phyloP scores from a whole-genome alignment of 345 rosid genomes.

The Punica granatum region DNA sequence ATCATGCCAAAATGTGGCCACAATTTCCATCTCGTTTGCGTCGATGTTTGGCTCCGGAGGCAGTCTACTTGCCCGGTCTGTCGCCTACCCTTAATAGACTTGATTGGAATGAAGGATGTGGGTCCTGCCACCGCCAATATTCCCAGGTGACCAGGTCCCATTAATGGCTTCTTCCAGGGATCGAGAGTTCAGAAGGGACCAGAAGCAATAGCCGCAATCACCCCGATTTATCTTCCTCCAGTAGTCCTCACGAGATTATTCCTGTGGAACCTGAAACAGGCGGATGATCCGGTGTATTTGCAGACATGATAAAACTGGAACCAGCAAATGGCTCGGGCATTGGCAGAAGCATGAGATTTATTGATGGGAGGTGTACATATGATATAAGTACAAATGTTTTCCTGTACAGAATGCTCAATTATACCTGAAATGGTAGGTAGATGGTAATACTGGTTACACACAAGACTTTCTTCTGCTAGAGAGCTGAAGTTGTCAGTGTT shows the following conservation, averaged over 20 bases:
- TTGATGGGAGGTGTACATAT: not conserved
- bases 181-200: not conserved
- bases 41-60: slow-evolving; percentile 60
- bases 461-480: too few species aligned
- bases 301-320: not conserved
- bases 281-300: not conserved
- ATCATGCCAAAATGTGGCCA: slow-evolving; percentile 71
- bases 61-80: slow-evolving; percentile 68
- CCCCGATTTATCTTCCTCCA: not conserved
- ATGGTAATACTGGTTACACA: too few species aligned
- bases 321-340: not conserved
- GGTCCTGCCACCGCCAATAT: not conserved
- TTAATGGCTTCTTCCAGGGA: not conserved
- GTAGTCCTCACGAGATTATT: not conserved
- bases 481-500: too few species aligned
- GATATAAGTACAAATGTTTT: not conserved
- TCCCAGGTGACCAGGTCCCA: not conserved
- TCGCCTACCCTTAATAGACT: slow-evolving; percentile 39
- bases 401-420: not conserved
- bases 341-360: not conserved
- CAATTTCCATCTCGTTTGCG: slow-evolving; percentile 59
- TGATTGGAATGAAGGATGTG: slow-evolving; percentile 1
- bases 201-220: not conserved
- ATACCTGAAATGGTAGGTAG: too few species aligned
- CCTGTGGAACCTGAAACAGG: not conserved